phyloP scores from a whole-genome alignment of 1,139 yeast genomes.

The Suhomyces bolitotheri region DNA sequence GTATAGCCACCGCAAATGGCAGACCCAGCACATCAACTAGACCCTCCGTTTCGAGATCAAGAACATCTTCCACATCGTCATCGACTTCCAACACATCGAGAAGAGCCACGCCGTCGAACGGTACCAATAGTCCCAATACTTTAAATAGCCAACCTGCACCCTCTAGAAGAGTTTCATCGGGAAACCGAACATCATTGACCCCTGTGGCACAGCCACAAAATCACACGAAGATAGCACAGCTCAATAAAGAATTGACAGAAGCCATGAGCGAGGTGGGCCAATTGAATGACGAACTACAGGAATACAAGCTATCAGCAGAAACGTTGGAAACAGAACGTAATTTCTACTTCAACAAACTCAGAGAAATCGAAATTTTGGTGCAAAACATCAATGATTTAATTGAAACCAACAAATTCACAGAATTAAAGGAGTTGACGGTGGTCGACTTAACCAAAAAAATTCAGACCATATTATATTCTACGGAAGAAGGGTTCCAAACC shows the following conservation, averaged over 20 bases:
- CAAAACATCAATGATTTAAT: conserved; percentile 58
- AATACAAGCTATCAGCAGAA: conserved; percentile 53
- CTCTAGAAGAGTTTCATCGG: conserved; percentile 9
- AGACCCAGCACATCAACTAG: neutral
- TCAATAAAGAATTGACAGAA: conserved; percentile 14
- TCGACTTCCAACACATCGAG: conserved; percentile 9
- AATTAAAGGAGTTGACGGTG: conserved; percentile 31
- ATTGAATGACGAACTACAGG: conserved; percentile 52
- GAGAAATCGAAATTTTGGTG: conserved; percentile 82
- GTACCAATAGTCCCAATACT: conserved; percentile 8
- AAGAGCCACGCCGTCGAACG: conserved; percentile 4
- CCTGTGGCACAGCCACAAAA: conserved; percentile 6
- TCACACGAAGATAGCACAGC: conserved; percentile 13
- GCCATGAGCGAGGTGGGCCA: conserved; percentile 33
- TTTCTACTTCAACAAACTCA: conserved; percentile 83
- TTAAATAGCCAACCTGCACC: conserved; percentile 2
- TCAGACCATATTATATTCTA: conserved; percentile 73
- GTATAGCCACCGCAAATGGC: neutral
- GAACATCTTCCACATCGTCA: conserved; percentile 11
- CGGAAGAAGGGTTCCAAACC: conserved; percentile 73
- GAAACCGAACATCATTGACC: conserved; percentile 5
- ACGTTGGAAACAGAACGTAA: conserved; percentile 78
- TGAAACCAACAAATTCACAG: conserved; percentile 30
- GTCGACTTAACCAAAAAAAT: conserved; percentile 56
- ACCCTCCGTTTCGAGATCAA: conserved; percentile 1